phyloP scores from a whole-genome alignment of 2,329 filamentous ascomycete genomes.

The Ilyonectria mors-panacis region DNA sequence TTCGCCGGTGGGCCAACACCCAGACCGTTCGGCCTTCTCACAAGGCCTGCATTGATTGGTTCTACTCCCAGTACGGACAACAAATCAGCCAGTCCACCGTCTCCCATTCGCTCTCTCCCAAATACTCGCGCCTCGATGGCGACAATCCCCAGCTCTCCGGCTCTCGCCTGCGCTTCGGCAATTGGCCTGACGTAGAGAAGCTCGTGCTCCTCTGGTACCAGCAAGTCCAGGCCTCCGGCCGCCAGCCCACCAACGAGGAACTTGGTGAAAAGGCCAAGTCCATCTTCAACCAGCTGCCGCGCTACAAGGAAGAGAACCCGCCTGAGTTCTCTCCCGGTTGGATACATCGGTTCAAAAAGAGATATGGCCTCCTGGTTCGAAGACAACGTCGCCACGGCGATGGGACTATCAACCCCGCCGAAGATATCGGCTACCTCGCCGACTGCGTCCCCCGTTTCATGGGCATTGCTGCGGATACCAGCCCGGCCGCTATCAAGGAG shows the following conservation, averaged over 20 bases:
- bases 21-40: slow-evolving; percentile 71
- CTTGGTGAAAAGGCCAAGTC: slow-evolving; percentile 73
- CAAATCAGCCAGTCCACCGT: slow-evolving; percentile 75
- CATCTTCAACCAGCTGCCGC: slow-evolving; percentile 71
- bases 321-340: slow-evolving; percentile 75
- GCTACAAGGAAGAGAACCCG: slow-evolving; percentile 72
- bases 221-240: slow-evolving; percentile 65
- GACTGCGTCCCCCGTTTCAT: slow-evolving; percentile 74
- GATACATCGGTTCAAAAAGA: slow-evolving; percentile 77
- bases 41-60: slow-evolving; percentile 76
- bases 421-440: slow-evolving; percentile 72
- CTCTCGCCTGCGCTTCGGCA: slow-evolving; percentile 73
- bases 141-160: slow-evolving; percentile 73
- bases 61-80: slow-evolving; percentile 70
- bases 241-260: slow-evolving; percentile 74
- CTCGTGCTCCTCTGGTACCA: slow-evolving; percentile 70
- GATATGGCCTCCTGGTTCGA: slow-evolving; percentile 71
- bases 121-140: slow-evolving; percentile 73
- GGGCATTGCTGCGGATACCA: slow-evolving; percentile 70
- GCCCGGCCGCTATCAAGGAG: slow-evolving; percentile 72
- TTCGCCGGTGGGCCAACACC: slow-evolving; percentile 72
- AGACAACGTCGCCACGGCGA: slow-evolving; percentile 69
- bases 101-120: slow-evolving; percentile 73
- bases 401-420: slow-evolving; percentile 62
- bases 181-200: slow-evolving; percentile 75